These are phyloP conservation scores for Arthrobotrys megalospora DNA, from an alignment of 2,329 filamentous ascomycete genomes.

Conservation along the genomic window DNA sequence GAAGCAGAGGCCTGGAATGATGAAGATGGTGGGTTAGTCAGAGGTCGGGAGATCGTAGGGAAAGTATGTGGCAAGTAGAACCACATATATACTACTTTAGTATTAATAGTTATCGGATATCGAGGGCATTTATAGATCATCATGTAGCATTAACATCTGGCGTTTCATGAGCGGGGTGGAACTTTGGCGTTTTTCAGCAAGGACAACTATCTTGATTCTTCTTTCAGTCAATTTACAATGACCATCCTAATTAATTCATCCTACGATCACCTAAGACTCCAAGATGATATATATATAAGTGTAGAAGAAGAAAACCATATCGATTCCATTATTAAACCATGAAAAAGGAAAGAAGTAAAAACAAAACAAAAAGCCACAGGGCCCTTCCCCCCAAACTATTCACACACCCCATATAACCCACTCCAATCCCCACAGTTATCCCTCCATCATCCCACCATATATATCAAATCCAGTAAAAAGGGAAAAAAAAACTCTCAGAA, in stretches of 20 bases:
- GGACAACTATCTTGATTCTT: neutral
- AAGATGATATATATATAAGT: neutral
- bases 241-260: neutral
- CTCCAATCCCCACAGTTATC: neutral
- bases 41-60: conserved; percentile 33
- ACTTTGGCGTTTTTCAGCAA: conserved; percentile 27
- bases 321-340: conserved; percentile 52
- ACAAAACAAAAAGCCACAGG: neutral
- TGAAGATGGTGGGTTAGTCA: conserved; percentile 30
- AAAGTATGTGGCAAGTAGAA: conserved; percentile 46
- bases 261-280: neutral
- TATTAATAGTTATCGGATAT: neutral
- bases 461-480: neutral
- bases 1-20: conserved; percentile 49
- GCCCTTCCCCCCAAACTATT: neutral
- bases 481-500: neutral
- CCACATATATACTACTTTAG: neutral
- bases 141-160: conserved; percentile 34
- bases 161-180: conserved; percentile 8
- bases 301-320: conserved; percentile 10
- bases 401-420: neutral
- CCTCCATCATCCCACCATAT: neutral
- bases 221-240: neutral
- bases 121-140: neutral
- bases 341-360: conserved; percentile 24